These are phyloP conservation scores for Begonia fuchsioides DNA, from an alignment of 306 rosid species.

Conservation along the genomic window DNA sequence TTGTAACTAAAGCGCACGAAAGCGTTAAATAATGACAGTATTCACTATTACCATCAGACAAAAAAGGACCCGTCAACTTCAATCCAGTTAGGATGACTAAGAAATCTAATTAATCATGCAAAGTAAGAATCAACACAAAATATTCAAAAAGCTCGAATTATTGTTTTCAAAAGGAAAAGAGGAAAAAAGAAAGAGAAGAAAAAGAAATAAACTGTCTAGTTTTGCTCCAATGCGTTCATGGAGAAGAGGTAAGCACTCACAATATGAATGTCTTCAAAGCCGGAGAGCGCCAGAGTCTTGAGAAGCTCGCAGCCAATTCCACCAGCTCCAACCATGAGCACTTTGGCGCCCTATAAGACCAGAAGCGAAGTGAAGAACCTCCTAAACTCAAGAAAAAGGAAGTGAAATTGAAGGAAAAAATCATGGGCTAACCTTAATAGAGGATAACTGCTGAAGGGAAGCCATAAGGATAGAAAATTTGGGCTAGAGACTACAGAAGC, in stretches of 20 bases:
- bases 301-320: slow-evolving; percentile 99
- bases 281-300: slow-evolving; percentile 93
- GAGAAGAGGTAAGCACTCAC: slow-evolving; percentile 17
- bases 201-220: neutral
- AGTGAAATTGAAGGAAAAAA: slow-evolving; percentile 6
- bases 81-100: neutral
- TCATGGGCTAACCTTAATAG: slow-evolving; percentile 32
- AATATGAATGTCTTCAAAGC: slow-evolving; percentile 85
- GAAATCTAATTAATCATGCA: too few species aligned
- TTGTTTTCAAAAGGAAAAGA: neutral
- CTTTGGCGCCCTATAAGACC: slow-evolving; percentile 54
- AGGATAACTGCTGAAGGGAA: slow-evolving; percentile 24
- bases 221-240: neutral
- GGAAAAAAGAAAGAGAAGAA: neutral
- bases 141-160: too few species aligned
- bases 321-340: slow-evolving; percentile 98
- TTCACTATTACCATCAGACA: neutral
- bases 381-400: neutral
- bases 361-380: neutral
- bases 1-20: too few species aligned
- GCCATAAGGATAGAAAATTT: slow-evolving; percentile 41
- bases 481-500: slow-evolving; percentile 5
- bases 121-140: too few species aligned
- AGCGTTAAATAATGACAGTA: too few species aligned
- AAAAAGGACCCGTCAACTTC: neutral